Conservation (phyloP, 768 basidiomycete species). For the Boletellus ananiceps region DNA sequence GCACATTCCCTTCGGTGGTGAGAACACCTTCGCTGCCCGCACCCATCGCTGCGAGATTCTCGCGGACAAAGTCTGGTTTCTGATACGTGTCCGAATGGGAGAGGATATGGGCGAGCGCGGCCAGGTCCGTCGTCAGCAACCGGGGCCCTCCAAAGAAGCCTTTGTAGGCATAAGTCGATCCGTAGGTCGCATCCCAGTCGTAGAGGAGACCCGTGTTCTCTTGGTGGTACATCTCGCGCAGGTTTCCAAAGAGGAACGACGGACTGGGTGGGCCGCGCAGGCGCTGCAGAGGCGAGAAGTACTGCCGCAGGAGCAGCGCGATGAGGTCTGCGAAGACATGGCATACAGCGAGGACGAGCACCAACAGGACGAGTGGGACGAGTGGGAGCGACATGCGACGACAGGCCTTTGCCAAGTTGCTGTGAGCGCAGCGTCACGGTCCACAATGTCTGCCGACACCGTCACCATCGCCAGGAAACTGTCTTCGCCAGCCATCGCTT, state of each 20-base stretch:
- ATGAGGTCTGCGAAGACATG: conserved; percentile 36
- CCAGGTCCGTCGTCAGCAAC: conserved; percentile 55
- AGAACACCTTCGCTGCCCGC: conserved; percentile 47
- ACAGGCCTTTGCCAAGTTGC: too few relatives aligned
- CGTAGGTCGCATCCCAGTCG: conserved; percentile 44
- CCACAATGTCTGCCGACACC: conserved; percentile 5
- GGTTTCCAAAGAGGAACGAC: conserved; percentile 50
- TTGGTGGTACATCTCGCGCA: conserved; percentile 51
- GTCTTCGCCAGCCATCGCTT: conserved; percentile 21
- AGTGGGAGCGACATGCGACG: conserved; percentile 3
- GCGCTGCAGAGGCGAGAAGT: conserved; percentile 42
- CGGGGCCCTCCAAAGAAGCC: conserved; percentile 50
- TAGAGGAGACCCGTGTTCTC: conserved; percentile 50
- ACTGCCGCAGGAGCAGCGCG: conserved; percentile 41
- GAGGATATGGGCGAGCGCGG: conserved; percentile 56
- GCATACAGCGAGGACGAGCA: conserved; percentile 14
- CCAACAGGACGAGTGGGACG: neutral
- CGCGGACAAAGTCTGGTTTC: conserved; percentile 56
- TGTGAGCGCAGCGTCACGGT: neutral
- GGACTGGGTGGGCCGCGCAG: conserved; percentile 44
- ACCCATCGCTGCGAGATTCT: conserved; percentile 48
- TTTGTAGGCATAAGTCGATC: conserved; percentile 48
- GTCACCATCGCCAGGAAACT: conserved; percentile 15
- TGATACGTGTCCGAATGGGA: conserved; percentile 52
- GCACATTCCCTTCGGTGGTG: conserved; percentile 51